Evolutionary conservation across 305 asterid genomes (phyloP).

Genomic region (Monarda citriodora): DNA sequence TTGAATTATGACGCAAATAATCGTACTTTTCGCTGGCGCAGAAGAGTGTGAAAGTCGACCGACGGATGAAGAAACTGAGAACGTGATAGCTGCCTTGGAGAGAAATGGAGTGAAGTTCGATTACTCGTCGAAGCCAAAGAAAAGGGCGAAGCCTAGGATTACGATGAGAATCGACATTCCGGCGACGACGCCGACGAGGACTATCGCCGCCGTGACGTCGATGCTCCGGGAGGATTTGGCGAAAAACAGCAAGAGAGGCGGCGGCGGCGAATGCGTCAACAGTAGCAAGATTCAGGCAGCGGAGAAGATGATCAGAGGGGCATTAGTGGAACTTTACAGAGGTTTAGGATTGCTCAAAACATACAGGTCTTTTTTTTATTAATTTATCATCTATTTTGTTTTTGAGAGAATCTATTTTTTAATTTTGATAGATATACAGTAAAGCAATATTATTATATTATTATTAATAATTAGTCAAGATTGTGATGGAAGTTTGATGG

Average conservation of each 20-base stretch:
- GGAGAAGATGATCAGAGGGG: conserved; percentile 93
- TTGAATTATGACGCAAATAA: neutral
- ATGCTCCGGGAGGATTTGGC: conserved; percentile 87
- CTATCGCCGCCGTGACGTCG: conserved; percentile 74
- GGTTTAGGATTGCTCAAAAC: conserved; percentile 82
- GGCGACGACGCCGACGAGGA: conserved; percentile 77
- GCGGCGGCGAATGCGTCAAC: conserved; percentile 50
- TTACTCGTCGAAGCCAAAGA: conserved; percentile 54
- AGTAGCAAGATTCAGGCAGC: conserved; percentile 77
- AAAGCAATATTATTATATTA: too few species aligned
- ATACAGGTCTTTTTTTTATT: conserved; percentile 57
- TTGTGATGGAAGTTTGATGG: neutral
- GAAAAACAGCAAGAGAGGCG: conserved; percentile 52
- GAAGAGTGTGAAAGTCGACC: conserved; percentile 37
- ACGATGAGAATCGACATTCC: conserved; percentile 82
- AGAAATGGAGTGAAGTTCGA: conserved; percentile 64
- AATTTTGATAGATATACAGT: too few species aligned
- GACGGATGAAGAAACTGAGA: conserved; percentile 40
- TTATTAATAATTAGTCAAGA: neutral
- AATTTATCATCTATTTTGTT: too few species aligned
- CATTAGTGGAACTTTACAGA: conserved; percentile 85
- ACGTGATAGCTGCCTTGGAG: conserved; percentile 60
- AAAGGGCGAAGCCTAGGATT: conserved; percentile 59
- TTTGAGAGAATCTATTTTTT: too few species aligned
- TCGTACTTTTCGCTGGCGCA: neutral